Evolutionary conservation across 305 asterid species (phyloP).

Genomic region (Solanum aculeatissimum): DNA sequence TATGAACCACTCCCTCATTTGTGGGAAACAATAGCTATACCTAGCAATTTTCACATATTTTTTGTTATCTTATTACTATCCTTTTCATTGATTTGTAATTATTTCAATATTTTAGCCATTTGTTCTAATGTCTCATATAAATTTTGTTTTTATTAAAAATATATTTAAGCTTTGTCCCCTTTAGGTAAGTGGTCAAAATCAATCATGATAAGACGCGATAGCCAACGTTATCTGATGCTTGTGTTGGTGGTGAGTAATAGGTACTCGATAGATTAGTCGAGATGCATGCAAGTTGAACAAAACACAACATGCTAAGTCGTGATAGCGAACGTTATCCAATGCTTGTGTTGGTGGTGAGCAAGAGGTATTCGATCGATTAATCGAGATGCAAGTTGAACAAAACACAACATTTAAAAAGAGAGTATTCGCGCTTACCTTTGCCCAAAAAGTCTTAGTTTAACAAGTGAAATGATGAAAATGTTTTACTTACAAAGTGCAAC

Average conservation of each 20-base stretch:
- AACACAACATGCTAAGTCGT: not conserved
- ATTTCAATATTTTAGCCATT: not conserved
- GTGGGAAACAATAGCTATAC: slow-evolving; percentile 12
- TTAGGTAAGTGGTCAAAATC: not conserved
- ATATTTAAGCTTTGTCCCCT: not conserved
- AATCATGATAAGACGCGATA: not conserved
- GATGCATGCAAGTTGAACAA: not conserved
- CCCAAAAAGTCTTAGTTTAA: not conserved
- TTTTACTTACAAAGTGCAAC: not conserved
- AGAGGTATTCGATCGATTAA: not conserved
- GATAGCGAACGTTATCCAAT: not conserved
- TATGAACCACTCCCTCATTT: slow-evolving; percentile 45
- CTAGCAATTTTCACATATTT: not conserved
- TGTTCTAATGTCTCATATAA: not conserved
- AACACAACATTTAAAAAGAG: not conserved
- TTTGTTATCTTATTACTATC: slow-evolving; percentile 12
- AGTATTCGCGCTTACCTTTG: not conserved
- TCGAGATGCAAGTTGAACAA: not conserved
- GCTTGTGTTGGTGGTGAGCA: not conserved
- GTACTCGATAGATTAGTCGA: not conserved
- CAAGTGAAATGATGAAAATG: not conserved
- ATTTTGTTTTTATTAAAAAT: not conserved
- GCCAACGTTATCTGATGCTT: not conserved
- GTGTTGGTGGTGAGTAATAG: not conserved
- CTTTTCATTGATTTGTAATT: slow-evolving; percentile 1